Conservation (phyloP, 495 filamentous ascomycete species). For the Daldinia vernicosa region DNA sequence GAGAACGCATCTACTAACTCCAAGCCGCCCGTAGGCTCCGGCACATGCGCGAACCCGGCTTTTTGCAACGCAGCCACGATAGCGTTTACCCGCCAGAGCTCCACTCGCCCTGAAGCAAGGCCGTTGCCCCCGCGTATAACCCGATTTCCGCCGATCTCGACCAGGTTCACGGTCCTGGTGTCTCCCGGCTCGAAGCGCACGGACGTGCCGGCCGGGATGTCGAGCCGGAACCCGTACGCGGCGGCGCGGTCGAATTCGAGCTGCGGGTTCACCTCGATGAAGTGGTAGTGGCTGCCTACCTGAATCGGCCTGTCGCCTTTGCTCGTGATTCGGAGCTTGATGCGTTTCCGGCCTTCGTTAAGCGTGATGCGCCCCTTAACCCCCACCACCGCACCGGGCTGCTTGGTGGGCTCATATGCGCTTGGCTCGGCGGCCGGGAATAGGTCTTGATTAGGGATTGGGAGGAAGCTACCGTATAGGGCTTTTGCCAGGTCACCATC, state of each 20-base stretch:
- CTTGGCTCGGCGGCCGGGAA: constrained; percentile 69
- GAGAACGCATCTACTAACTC: constrained; percentile 63
- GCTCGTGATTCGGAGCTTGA: constrained; percentile 79
- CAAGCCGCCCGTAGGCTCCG: constrained; percentile 67
- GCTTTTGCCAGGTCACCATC: constrained; percentile 88
- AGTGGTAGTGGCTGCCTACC: constrained; percentile 96
- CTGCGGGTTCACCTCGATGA: constrained; percentile 91
- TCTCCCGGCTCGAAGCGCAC: constrained; percentile 96
- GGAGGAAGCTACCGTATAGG: constrained; percentile 92
- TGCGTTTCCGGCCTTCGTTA: constrained; percentile 78
- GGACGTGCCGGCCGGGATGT: constrained; percentile 91
- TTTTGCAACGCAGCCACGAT: constrained; percentile 72
- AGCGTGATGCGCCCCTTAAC: constrained; percentile 73
- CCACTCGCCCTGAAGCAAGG: constrained; percentile 77
- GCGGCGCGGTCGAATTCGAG: constrained; percentile 89
- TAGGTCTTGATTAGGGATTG: constrained; percentile 70
- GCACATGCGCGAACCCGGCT: constrained; percentile 79
- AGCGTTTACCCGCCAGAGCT: constrained; percentile 65
- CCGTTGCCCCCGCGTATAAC: constrained; percentile 87
- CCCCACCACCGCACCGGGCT: constrained; percentile 81
- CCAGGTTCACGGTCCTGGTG: constrained; percentile 88
- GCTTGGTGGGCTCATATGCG: constrained; percentile 69
- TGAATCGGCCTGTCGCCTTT: constrained; percentile 92
- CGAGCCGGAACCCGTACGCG: constrained; percentile 85
- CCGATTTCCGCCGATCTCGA: constrained; percentile 85